Evolutionary conservation across 805 yeast genomes (phyloP), one percentile per base, ranked within the genome.

Genomic region (Myxozyma nipponensis): DNA sequence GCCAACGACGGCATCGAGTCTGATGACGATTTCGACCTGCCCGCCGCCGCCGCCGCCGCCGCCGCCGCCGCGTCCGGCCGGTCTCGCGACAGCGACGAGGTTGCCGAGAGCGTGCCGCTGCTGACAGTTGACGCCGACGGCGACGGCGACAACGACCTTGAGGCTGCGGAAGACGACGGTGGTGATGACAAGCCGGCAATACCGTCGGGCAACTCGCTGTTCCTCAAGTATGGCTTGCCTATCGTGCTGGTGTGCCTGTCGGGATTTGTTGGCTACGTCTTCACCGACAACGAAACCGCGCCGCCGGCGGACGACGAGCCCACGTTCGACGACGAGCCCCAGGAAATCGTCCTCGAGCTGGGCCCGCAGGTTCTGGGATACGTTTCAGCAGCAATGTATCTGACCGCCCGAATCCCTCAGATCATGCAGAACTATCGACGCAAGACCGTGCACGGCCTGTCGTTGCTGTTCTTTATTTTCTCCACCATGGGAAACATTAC

Each of bases 331-430:
- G 50, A n/a, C 60, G 60, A 5, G 63, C 49, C 39, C 49, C 13
- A 28, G 13, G 32, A 28, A 13, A 28, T 28, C 13, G 13, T 13
- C 13, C 52, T 17, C 52, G 59, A 26, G 62, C 57, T 38, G 60
- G 65, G 39, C 1, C 83, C 91, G 1, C 86, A 83, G 65, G 59
- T 82, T 2, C 72, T 82, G 54, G 93, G 93, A 4, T 86, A 84
- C 67, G 57, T 78, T 4, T 81, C 87, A 3, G 91, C 95, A 0
- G 53, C 71, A 1, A 68, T 85, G 50, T 85, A 85, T 65, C 72
- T 85, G 57, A 79, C 85, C 6, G 93, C 93, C 2, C 71, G 88
- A 57, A 67, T 85, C 25, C 98, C 98, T 0, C 98, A 91, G 68
- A 84, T 91, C 47, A 70, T 77, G 50, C 95, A 86, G 63, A 91